Conservation (phyloP, 108 stramenopile genomes). For the Conticribra weissflogii region DNA sequence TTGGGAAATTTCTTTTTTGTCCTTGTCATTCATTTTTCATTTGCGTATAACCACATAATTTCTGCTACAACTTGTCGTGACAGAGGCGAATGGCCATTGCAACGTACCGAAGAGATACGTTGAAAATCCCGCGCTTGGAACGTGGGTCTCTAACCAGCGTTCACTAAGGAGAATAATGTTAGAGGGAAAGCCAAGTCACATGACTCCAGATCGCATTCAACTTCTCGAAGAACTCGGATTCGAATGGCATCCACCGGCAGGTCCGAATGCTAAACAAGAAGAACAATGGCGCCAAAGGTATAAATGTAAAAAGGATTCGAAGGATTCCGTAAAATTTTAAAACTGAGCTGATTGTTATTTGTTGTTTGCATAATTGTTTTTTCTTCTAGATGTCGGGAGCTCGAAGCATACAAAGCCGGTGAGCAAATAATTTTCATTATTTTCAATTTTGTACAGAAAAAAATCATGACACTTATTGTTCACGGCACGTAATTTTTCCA, state of each 20-base stretch:
- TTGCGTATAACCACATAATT: no score
- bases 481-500: no score
- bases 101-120: not conserved
- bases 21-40: no score
- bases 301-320: no score
- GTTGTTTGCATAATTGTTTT: no score
- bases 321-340: no score
- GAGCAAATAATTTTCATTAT: no score
- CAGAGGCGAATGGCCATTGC: slow-evolving; percentile 6
- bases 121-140: not conserved
- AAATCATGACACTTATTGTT: no score
- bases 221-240: slow-evolving; percentile 51
- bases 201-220: slow-evolving; percentile 52
- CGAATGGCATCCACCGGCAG: slow-evolving; percentile 40
- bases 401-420: slow-evolving; percentile 33
- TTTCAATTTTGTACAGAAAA: no score
- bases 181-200: slow-evolving; percentile 43
- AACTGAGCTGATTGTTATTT: no score
- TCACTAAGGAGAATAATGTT: not conserved
- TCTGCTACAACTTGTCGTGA: no score
- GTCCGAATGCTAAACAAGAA: not conserved
- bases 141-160: not conserved
- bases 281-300: not conserved
- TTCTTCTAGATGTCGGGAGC: not conserved
- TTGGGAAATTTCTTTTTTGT: no score